phyloP scores from a whole-genome alignment of 495 filamentous ascomycete genomes.

The Geopyxis carbonaria region DNA sequence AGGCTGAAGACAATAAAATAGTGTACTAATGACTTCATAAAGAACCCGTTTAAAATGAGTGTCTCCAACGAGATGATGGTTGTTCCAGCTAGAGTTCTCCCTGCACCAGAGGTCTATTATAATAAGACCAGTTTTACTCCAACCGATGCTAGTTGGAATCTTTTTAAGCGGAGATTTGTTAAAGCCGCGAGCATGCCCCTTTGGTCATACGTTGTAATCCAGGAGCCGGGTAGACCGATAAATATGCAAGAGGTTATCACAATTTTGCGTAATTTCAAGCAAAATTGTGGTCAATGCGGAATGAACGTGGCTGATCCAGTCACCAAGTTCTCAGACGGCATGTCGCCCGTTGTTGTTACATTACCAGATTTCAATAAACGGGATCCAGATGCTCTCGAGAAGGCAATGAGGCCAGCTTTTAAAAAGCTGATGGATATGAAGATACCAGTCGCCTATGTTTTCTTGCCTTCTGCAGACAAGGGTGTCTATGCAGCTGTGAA shows the following conservation, averaged over 20 bases:
- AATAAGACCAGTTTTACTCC: background rate
- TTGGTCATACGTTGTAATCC: background rate
- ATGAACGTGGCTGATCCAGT: constrained; percentile 6
- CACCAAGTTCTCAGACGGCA: constrained; percentile 44
- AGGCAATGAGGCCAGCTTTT: constrained; percentile 13
- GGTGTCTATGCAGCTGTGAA: constrained; percentile 21
- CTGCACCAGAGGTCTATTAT: constrained; percentile 14
- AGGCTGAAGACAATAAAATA: constrained; percentile 40
- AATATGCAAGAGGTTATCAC: background rate
- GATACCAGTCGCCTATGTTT: constrained; percentile 35
- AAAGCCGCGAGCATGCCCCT: constrained; percentile 4
- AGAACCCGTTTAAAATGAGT: constrained; percentile 19
- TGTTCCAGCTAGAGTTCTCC: constrained; percentile 18
- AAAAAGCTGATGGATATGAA: constrained; percentile 31
- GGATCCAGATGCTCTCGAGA: constrained; percentile 9
- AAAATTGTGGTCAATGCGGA: constrained; percentile 12
- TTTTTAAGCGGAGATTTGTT: constrained; percentile 13
- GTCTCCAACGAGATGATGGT: constrained; percentile 22
- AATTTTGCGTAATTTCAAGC: constrained; percentile 4
- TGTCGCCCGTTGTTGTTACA: constrained; percentile 36
- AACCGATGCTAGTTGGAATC: constrained; percentile 18
- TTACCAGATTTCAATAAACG: constrained; percentile 24
- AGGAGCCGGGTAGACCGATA: background rate
- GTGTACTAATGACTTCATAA: constrained; percentile 24
- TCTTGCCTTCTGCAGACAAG: constrained; percentile 17